phyloP scores from a whole-genome alignment of 176 grass and related monocot genomes.

The Lolium multiflorum region DNA sequence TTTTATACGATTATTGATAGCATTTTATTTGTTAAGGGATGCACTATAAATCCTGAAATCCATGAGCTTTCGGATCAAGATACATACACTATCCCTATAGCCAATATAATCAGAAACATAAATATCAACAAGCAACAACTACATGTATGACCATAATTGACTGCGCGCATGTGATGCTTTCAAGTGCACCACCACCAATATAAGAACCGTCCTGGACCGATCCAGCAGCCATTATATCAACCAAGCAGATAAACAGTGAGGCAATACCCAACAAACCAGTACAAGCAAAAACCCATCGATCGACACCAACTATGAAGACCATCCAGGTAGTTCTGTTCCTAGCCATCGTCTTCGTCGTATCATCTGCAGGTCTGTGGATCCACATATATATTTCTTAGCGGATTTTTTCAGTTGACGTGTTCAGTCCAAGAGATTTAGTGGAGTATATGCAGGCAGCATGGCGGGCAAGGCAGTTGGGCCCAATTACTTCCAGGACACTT shows the following conservation, averaged over 20 bases:
- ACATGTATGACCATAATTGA: too few relatives aligned
- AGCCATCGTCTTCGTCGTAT: neutral
- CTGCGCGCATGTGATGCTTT: too few relatives aligned
- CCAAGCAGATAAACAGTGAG: too few relatives aligned
- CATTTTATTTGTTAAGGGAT: neutral
- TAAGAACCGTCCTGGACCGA: neutral
- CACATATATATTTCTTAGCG: too few relatives aligned
- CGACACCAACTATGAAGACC: neutral
- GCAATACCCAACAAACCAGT: neutral
- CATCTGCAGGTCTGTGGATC: neutral
- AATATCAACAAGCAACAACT: neutral
- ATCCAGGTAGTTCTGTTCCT: neutral
- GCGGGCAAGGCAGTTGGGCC: neutral
- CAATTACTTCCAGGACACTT: conserved; percentile 26
- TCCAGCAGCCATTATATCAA: neutral
- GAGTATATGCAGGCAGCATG: neutral
- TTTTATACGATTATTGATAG: neutral
- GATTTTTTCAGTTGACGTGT: too few relatives aligned
- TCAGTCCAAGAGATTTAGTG: too few relatives aligned
- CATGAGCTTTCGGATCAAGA: neutral
- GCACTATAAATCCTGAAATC: neutral
- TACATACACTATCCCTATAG: neutral
- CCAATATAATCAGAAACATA: neutral
- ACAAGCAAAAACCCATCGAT: neutral
- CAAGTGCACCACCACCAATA: neutral